These are phyloP conservation scores for Tricholoma sp. DNA, from an alignment of 768 basidiomycete genomes.

Conservation along the genomic window DNA sequence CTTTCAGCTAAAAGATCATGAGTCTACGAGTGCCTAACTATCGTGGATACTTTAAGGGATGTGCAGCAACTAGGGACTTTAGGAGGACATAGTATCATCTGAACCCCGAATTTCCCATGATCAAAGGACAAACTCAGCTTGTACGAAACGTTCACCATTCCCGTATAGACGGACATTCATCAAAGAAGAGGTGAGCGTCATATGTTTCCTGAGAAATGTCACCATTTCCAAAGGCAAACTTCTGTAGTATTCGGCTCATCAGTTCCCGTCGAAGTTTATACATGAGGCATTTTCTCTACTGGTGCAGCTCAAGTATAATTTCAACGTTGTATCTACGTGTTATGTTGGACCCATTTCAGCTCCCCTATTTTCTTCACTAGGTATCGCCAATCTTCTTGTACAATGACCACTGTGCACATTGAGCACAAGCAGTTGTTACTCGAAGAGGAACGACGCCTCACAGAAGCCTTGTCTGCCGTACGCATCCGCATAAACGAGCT, in stretches of 20 bases:
- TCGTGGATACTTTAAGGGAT: not conserved
- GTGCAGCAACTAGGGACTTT: not conserved
- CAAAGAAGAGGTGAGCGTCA: too few relatives aligned
- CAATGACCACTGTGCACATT: not conserved
- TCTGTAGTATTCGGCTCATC: not conserved
- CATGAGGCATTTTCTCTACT: not conserved
- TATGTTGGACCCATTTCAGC: not conserved
- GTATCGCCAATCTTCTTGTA: not conserved
- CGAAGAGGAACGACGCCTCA: constrained; percentile 23
- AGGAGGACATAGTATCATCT: not conserved
- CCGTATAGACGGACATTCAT: not conserved
- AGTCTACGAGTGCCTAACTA: not conserved
- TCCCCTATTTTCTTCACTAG: not conserved
- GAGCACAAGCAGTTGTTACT: not conserved
- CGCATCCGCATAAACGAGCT: constrained; percentile 24
- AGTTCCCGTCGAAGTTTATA: not conserved
- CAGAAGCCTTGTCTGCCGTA: constrained; percentile 22
- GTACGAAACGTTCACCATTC: not conserved
- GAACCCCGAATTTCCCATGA: not conserved
- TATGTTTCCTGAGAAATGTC: too few relatives aligned
- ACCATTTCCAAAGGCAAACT: too few relatives aligned
- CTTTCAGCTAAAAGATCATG: not conserved
- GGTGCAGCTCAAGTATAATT: not conserved
- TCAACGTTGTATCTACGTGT: not conserved
- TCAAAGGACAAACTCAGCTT: not conserved